A percentile compares a stretch with the other conserved stretches of the same genome.
Conservation (phyloP, 1,139 yeast genomes). For the Wickerhamomyces sp. region DNA sequence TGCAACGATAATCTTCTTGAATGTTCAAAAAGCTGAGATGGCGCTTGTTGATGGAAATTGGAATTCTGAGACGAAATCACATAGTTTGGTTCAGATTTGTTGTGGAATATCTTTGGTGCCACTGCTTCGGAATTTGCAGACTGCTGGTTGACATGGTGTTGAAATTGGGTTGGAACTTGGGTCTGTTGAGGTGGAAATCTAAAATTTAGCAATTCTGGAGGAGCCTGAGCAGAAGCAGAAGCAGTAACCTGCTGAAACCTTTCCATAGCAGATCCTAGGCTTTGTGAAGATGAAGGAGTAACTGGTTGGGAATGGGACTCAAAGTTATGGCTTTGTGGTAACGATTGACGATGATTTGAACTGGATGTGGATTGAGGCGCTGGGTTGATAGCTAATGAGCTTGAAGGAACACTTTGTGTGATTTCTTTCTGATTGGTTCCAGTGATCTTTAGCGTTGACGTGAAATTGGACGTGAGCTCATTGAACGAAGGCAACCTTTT, state of each 20-base stretch:
- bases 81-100: slow-evolving; percentile 1
- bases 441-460: background rate
- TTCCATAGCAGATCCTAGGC: background rate
- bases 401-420: background rate
- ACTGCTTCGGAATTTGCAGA: too few species aligned
- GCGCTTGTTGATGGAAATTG: background rate
- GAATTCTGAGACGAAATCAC: background rate
- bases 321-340: background rate
- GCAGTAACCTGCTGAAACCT: background rate
- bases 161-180: background rate
- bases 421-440: background rate
- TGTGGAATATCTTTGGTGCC: too few species aligned
- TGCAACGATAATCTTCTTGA: slow-evolving; percentile 14
- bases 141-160: background rate
- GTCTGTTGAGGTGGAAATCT: slow-evolving; percentile 6
- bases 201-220: slow-evolving; percentile 2
- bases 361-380: background rate
- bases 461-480: slow-evolving; percentile 18
- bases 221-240: background rate
- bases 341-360: background rate
- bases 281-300: background rate
- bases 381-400: background rate
- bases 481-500: slow-evolving; percentile 22
- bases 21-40: background rate
- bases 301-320: background rate